These are phyloP conservation scores for Saccharomycopsis selenospora DNA, from an alignment of 805 yeast species.

Conservation along the genomic window DNA sequence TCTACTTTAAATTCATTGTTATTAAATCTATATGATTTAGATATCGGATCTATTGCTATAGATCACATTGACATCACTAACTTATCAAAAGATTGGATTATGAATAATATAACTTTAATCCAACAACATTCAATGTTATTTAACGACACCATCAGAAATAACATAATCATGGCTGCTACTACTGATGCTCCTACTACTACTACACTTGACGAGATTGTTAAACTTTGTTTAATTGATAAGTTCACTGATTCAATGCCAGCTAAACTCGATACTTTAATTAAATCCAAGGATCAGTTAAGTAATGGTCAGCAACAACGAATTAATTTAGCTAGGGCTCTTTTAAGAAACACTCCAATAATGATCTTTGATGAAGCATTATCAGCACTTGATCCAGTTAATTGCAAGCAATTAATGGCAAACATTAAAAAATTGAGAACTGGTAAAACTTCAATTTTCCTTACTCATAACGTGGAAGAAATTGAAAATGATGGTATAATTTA, in stretches of 20 bases:
- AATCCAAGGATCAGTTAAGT: constrained; percentile 44
- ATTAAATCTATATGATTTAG: constrained; percentile 46
- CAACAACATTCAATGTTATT: constrained; percentile 68
- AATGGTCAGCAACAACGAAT: constrained; percentile 91
- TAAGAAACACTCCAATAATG: constrained; percentile 67
- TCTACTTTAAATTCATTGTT: constrained; percentile 69
- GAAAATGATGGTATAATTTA: constrained; percentile 48
- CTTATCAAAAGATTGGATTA: constrained; percentile 45
- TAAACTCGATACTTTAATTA: constrained; percentile 48
- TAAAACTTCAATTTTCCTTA: constrained; percentile 71
- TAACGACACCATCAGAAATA: constrained; percentile 53
- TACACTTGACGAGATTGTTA: constrained; percentile 17
- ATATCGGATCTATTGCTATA: constrained; percentile 49
- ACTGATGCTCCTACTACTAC: constrained; percentile 19
- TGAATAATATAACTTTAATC: constrained; percentile 59
- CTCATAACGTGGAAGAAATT: constrained; percentile 68
- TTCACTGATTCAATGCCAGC: constrained; percentile 41
- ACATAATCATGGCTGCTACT: constrained; percentile 55
- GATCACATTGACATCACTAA: constrained; percentile 43
- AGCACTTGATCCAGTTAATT: constrained; percentile 58
- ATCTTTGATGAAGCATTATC: constrained; percentile 82
- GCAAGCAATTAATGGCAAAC: constrained; percentile 39
- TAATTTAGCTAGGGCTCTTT: constrained; percentile 73
- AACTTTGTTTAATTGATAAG: constrained; percentile 47
- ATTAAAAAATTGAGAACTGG: constrained; percentile 55